Evolutionary conservation across 345 rosid genomes (phyloP).

Genomic region (Iberis pinnata): DNA sequence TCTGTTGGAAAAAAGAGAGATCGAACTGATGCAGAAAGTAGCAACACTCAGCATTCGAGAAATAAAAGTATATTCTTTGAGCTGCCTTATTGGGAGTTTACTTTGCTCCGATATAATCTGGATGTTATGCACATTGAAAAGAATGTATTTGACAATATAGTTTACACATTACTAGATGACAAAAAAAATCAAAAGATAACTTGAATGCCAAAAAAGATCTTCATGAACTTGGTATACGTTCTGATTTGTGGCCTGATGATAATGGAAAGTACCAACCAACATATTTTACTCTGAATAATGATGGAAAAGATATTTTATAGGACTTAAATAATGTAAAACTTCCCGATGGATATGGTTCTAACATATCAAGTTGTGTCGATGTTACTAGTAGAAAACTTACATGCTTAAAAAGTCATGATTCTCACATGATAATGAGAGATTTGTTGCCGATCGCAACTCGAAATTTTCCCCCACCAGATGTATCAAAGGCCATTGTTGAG

Average conservation of each 20-base stretch:
- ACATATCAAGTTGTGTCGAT: background rate
- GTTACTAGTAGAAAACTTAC: background rate
- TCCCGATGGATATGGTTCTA: background rate
- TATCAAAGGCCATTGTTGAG: background rate
- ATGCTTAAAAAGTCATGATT: background rate
- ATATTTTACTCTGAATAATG: background rate
- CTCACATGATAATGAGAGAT: conserved; percentile 1
- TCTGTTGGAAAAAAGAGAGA: background rate
- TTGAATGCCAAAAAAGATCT: conserved; percentile 1
- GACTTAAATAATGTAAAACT: background rate
- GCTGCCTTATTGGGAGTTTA: background rate
- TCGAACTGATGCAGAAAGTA: background rate
- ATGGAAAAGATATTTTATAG: background rate
- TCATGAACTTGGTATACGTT: background rate
- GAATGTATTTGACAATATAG: conserved; percentile 1
- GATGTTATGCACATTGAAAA: conserved; percentile 5
- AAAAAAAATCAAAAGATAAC: background rate
- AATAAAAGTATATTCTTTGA: background rate
- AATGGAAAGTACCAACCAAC: background rate
- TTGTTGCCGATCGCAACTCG: background rate
- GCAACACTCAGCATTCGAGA: background rate
- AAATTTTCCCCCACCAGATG: background rate
- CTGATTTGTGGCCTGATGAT: background rate
- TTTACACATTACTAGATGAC: conserved; percentile 1
- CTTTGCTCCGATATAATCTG: background rate